Base-by-base conservation (phyloP, 306 rosid genomes). In the Cucurbita maxima region DNA sequence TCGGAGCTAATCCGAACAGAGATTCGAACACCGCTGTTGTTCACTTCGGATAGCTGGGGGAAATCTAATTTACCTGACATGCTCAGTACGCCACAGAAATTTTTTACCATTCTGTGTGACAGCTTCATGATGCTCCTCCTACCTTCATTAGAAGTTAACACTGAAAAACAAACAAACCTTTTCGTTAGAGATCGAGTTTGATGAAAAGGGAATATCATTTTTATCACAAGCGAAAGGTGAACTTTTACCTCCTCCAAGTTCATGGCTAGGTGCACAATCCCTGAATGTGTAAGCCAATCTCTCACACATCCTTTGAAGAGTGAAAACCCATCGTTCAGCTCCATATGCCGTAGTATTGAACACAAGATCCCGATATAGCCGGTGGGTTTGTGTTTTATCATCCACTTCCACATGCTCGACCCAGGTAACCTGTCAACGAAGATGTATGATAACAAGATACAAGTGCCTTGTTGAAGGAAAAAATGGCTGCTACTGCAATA, bases 351-450 rank as follows among this genome's bases (percentile, higher is more conserved):
- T 56, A 4, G 34, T 74, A 38, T 58, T 44, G 41, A 76, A 80
- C 9, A 87, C 59, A 50, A 83, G 73, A 64, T 87, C 87, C 75
- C 84, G 78, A 37, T 76, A 92, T 19, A 82, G 82, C 18, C 56
- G 41, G 62, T 87, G 84, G 14, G 83, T 82, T 52, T 85, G 87
- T 25, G 38, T 41, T 73, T 63, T 82, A 13, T 92, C 90, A 56
- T 84, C 86, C 19, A 90, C 91, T 73, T 87, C 84, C 19, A 88
- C 88, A 66, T 88, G 96, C 72, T 92, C 98, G 9, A 87, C 80
- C 96, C 96, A 92, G 15, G 88, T 78, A 53, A 92, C 80, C 96
- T 90, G 66, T 62, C 45, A 54, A 52, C n/a, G 41, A 15, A 51
- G 8, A 70, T 12, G 44, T 38, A 61, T 61, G 37, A 66, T n/a